phyloP scores from a whole-genome alignment of 164 flowering plant species.

The Warburgia ugandensis region DNA sequence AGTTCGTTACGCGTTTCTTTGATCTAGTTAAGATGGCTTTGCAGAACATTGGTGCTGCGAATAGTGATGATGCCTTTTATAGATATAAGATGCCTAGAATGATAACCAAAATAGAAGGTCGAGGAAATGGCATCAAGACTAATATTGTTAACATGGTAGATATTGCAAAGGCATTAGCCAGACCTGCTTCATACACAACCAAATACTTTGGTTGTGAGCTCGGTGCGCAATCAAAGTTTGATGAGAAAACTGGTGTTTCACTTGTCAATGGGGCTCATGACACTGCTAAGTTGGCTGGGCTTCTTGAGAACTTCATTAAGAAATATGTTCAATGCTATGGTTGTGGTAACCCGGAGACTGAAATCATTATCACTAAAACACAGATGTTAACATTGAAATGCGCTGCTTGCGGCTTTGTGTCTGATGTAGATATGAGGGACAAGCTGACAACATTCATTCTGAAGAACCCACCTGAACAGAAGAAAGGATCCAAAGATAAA shows the following conservation, averaged over 20 bases:
- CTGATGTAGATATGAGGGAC: slow-evolving; percentile 98
- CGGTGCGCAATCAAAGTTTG: slow-evolving; percentile 93
- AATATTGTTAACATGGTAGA: slow-evolving; percentile 91
- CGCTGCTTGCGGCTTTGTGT: slow-evolving; percentile 87
- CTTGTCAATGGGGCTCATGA: slow-evolving; percentile 88
- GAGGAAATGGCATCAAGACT: slow-evolving; percentile 95
- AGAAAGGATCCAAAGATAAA: slow-evolving; percentile 78
- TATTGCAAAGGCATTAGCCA: slow-evolving; percentile 79
- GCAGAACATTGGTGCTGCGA: slow-evolving; percentile 87
- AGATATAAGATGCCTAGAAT: slow-evolving; percentile 96
- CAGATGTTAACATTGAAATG: slow-evolving; percentile 85
- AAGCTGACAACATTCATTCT: slow-evolving; percentile 77
- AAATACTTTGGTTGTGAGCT: slow-evolving; percentile 92
- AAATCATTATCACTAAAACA: slow-evolving; percentile 59
- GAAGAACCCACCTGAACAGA: slow-evolving; percentile 82
- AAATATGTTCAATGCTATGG: slow-evolving; percentile 94
- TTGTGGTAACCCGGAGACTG: slow-evolving; percentile 93
- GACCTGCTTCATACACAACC: slow-evolving; percentile 86
- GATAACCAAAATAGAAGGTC: slow-evolving; percentile 89
- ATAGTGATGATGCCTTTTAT: slow-evolving; percentile 94
- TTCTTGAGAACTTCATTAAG: slow-evolving; percentile 87
- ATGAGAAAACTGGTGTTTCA: slow-evolving; percentile 75
- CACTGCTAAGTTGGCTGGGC: slow-evolving; percentile 74
- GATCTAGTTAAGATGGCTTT: slow-evolving; percentile 59
- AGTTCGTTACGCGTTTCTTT: slow-evolving; percentile 12